phyloP scores from a whole-genome alignment of 31 red algal species.

The Bonnemaisonia californica region DNA sequence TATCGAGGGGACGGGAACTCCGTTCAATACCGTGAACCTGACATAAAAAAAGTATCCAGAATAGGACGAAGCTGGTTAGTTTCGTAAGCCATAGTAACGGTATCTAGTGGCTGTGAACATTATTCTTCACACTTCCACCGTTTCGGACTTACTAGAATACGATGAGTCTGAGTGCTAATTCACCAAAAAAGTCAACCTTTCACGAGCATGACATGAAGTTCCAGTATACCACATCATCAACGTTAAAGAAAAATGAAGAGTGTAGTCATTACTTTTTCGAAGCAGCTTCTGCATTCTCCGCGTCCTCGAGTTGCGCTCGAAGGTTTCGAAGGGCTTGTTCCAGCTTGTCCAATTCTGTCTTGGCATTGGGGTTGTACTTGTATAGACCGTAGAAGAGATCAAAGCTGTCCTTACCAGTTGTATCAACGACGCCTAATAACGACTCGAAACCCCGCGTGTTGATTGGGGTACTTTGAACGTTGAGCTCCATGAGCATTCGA shows the following conservation, averaged over 20 bases:
- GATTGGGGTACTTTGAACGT: conserved; percentile 89
- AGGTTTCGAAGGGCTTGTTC: conserved; percentile 72
- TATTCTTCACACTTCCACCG: no score
- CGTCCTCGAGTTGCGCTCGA: conserved; percentile 63
- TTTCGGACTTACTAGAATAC: no score
- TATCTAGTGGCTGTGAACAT: no score
- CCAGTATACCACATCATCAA: no score
- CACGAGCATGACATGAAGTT: no score
- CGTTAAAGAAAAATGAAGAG: no score
- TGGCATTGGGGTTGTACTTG: conserved; percentile 91
- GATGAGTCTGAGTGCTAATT: no score
- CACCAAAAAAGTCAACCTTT: no score
- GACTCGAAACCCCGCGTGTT: conserved; percentile 95
- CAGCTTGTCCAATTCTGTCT: conserved; percentile 75
- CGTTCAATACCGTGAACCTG: background rate
- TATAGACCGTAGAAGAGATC: conserved; percentile 97
- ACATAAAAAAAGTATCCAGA: background rate
- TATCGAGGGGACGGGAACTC: background rate
- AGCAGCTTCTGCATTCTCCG: conserved; percentile 50
- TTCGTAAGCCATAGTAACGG: no score
- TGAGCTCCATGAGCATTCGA: conserved; percentile 83
- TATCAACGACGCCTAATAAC: conserved; percentile 95
- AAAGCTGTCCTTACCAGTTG: conserved; percentile 89
- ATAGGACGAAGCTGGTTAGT: no score
- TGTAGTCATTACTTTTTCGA: conserved; percentile 42